Conservation (phyloP, 2,329 filamentous ascomycete species). For the Cryphonectria parasitica region DNA sequence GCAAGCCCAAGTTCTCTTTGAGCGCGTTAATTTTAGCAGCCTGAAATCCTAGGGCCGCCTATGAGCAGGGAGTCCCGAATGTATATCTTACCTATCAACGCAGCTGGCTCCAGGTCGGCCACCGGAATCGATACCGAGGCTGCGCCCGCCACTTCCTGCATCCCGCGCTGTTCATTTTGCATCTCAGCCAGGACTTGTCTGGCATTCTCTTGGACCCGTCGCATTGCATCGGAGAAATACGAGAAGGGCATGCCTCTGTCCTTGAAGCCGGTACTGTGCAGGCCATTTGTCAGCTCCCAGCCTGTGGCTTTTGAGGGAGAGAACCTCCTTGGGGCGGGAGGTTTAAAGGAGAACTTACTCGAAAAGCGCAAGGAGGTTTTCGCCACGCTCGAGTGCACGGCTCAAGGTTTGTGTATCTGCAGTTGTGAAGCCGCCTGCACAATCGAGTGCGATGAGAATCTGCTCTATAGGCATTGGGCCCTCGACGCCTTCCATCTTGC, state of each 20-base stretch:
- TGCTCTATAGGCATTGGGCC: not conserved
- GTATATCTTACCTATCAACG: not conserved
- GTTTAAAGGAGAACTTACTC: slow-evolving; percentile 2
- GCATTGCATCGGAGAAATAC: not conserved
- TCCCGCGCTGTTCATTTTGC: not conserved
- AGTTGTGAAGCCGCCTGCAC: slow-evolving; percentile 11
- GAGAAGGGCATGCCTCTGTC: slow-evolving; percentile 20
- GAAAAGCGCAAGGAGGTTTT: slow-evolving; percentile 6
- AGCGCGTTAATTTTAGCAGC: not conserved
- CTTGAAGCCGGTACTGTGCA: slow-evolving; percentile 12
- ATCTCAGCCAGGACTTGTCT: not conserved
- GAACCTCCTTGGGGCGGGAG: too few relatives aligned
- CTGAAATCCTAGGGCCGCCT: not conserved
- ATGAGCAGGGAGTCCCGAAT: not conserved
- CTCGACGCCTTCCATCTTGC: slow-evolving; percentile 2
- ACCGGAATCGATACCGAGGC: slow-evolving; percentile 5
- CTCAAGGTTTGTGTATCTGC: slow-evolving; percentile 4
- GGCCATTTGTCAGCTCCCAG: not conserved
- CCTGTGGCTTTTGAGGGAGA: not conserved
- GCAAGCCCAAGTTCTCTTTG: too few relatives aligned
- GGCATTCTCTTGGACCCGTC: not conserved
- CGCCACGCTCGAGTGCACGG: not conserved
- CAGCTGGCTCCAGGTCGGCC: not conserved
- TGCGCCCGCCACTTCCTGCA: not conserved
- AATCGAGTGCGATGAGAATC: slow-evolving; percentile 6